Percentiles rank a stretch among this genome's conserved stretches.
These are phyloP conservation scores for Penicillium maclennaniae DNA, from an alignment of 495 filamentous ascomycete genomes.

Conservation along the genomic window DNA sequence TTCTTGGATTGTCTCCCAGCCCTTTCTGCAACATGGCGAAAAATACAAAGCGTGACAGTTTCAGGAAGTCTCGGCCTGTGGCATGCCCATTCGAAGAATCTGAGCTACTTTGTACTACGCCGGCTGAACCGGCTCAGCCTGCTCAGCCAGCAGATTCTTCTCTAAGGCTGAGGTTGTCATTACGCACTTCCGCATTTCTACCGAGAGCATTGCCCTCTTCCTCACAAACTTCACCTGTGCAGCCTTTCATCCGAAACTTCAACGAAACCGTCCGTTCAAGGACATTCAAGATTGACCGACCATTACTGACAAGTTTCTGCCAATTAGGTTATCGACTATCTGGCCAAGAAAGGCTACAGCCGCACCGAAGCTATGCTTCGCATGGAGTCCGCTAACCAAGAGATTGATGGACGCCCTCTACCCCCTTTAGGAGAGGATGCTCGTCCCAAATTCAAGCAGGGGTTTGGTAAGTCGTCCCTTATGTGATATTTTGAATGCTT, in stretches of 20 bases:
- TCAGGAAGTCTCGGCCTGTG: not conserved
- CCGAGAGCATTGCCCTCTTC: not conserved
- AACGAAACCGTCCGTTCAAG: not conserved
- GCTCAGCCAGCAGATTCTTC: not conserved
- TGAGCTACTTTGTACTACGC: not conserved
- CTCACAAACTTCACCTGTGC: not conserved
- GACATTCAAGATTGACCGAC: not conserved
- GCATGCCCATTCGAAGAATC: not conserved
- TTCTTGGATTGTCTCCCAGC: not conserved
- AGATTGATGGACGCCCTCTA: conserved; percentile 72
- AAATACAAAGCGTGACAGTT: not conserved
- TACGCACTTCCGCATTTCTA: too few species aligned
- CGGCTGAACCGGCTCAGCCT: too few species aligned
- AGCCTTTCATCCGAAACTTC: not conserved
- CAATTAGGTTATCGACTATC: conserved; percentile 85
- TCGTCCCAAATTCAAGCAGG: conserved; percentile 68
- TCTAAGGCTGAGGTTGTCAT: too few species aligned
- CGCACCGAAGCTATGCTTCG: conserved; percentile 91
- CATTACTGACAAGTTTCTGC: conserved; percentile 3
- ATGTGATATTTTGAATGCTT: not conserved
- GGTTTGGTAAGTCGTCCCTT: conserved; percentile 53
- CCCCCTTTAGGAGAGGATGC: conserved; percentile 61
- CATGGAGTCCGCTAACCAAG: conserved; percentile 78
- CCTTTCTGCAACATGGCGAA: not conserved
- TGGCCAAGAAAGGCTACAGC: conserved; percentile 92